A percentile compares a stretch with the other conserved stretches of the same genome.
These are phyloP conservation scores for Cornus controversa DNA, from an alignment of 148 eudicot genomes.

Conservation along the genomic window DNA sequence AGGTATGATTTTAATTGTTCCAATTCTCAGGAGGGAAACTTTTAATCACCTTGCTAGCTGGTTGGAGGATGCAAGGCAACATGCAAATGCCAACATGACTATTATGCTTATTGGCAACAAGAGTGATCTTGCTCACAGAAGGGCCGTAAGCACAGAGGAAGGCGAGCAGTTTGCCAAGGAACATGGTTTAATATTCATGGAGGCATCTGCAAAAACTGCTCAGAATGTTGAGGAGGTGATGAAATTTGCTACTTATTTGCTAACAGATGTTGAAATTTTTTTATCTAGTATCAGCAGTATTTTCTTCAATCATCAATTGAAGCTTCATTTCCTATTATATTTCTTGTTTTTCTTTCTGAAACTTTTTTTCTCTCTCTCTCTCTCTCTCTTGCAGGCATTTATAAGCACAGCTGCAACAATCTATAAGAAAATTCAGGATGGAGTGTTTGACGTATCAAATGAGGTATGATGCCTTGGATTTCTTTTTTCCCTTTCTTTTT, in stretches of 20 bases:
- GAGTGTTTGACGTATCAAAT: slow-evolving; percentile 49
- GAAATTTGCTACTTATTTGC: neutral
- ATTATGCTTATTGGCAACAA: slow-evolving; percentile 60
- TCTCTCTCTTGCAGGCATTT: slow-evolving; percentile 33
- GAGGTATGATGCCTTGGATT: slow-evolving; percentile 32
- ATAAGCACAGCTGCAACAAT: slow-evolving; percentile 49
- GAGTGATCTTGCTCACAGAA: slow-evolving; percentile 50
- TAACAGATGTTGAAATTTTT: neutral
- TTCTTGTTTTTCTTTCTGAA: slow-evolving; percentile 7
- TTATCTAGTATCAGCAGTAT: neutral
- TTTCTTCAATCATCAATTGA: neutral
- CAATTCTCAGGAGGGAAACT: slow-evolving; percentile 49
- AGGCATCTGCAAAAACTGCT: slow-evolving; percentile 59
- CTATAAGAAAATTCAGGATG: slow-evolving; percentile 55
- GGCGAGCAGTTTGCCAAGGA: slow-evolving; percentile 64
- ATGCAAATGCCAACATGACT: slow-evolving; percentile 57
- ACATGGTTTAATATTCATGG: slow-evolving; percentile 56
- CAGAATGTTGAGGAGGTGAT: slow-evolving; percentile 57
- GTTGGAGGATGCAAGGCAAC: slow-evolving; percentile 65
- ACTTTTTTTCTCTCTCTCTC: neutral
- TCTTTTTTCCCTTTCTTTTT: neutral
- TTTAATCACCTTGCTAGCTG: slow-evolving; percentile 60
- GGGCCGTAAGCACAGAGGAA: slow-evolving; percentile 60
- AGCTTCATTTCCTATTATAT: neutral
- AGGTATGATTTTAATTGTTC: neutral